Percentiles rank a stretch among this genome's conserved stretches.
phyloP scores from a whole-genome alignment of 306 rosid species.

The Gleditsia sinensis region DNA sequence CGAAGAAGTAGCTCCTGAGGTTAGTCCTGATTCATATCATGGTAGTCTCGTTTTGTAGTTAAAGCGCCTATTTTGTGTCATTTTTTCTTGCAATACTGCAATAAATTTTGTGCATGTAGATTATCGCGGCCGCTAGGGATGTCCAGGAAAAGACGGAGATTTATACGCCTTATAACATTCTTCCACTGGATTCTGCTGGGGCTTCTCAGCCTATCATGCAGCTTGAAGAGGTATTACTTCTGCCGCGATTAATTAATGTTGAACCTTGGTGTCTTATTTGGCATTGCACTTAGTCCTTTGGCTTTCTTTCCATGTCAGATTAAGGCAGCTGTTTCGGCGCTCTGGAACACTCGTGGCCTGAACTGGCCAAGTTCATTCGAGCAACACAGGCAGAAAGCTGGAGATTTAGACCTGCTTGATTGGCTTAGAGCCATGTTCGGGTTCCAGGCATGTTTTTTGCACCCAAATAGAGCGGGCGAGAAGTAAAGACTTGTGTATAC shows the following conservation, averaged over 20 bases:
- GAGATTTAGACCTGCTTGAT: slow-evolving; percentile 88
- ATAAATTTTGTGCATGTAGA: slow-evolving; percentile 50
- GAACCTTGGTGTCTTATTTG: slow-evolving; percentile 27
- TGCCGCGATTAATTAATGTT: slow-evolving; percentile 3
- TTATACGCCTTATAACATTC: slow-evolving; percentile 88
- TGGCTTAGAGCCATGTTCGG: slow-evolving; percentile 99
- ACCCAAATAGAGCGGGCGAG: slow-evolving; percentile 3
- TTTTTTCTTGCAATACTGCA: background rate
- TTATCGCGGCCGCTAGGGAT: slow-evolving; percentile 96
- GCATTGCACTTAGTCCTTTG: slow-evolving; percentile 34
- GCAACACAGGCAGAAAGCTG: slow-evolving; percentile 74
- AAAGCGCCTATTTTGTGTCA: background rate
- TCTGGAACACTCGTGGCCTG: slow-evolving; percentile 79
- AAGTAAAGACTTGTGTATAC: slow-evolving; percentile 3
- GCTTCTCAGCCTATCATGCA: slow-evolving; percentile 90
- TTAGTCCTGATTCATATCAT: slow-evolving; percentile 40
- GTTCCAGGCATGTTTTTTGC: slow-evolving; percentile 69
- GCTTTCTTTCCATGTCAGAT: slow-evolving; percentile 54
- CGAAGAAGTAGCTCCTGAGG: slow-evolving; percentile 99
- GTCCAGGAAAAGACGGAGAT: slow-evolving; percentile 97
- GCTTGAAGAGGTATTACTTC: slow-evolving; percentile 78
- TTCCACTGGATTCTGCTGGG: slow-evolving; percentile 96
- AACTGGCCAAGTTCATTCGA: slow-evolving; percentile 89
- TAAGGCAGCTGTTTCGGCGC: slow-evolving; percentile 86
- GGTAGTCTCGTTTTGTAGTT: slow-evolving; percentile 18